Conservation (phyloP, 2,329 filamentous ascomycete genomes). For the Trichoderma afroharzianum region DNA sequence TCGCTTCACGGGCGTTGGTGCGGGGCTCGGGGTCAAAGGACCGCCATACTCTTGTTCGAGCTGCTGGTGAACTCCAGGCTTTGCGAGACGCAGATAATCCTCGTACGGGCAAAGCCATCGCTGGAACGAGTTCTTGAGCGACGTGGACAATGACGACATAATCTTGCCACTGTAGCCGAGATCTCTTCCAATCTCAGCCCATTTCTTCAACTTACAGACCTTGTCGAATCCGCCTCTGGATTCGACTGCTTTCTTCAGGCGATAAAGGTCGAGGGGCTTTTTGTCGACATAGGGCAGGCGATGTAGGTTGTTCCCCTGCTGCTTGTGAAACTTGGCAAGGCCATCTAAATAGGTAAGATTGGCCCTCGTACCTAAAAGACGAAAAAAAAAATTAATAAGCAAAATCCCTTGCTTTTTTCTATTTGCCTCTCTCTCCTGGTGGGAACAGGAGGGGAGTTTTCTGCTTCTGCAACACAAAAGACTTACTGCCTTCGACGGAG, state of each 20-base stretch:
- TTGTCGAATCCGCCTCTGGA: conserved; percentile 91
- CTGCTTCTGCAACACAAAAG: background rate
- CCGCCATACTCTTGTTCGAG: conserved; percentile 90
- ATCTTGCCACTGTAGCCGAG: conserved; percentile 98
- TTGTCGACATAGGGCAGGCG: conserved; percentile 97
- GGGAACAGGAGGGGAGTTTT: background rate
- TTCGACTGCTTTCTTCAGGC: conserved; percentile 94
- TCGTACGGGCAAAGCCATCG: conserved; percentile 97
- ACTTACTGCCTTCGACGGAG: conserved; percentile 93
- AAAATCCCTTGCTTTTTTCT: background rate
- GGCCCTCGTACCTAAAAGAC: conserved; percentile 72
- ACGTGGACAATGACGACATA: conserved; percentile 97
- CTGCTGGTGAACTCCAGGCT: conserved; percentile 95
- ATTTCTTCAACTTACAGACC: conserved; percentile 97
- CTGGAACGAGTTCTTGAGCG: conserved; percentile 96
- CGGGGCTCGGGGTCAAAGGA: conserved; percentile 74
- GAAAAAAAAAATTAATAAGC: conserved; percentile 33
- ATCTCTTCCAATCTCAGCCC: conserved; percentile 96
- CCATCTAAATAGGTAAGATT: conserved; percentile 96
- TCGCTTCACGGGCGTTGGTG: conserved; percentile 66
- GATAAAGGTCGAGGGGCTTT: conserved; percentile 90
- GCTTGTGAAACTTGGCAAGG: conserved; percentile 92
- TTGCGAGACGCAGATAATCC: conserved; percentile 84
- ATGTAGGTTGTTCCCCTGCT: conserved; percentile 90
- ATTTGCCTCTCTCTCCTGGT: background rate